Evolutionary conservation across 805 yeast species (phyloP), one percentile per base, ranked within the genome.

Genomic region (Spencermartinsiella europaea): DNA sequence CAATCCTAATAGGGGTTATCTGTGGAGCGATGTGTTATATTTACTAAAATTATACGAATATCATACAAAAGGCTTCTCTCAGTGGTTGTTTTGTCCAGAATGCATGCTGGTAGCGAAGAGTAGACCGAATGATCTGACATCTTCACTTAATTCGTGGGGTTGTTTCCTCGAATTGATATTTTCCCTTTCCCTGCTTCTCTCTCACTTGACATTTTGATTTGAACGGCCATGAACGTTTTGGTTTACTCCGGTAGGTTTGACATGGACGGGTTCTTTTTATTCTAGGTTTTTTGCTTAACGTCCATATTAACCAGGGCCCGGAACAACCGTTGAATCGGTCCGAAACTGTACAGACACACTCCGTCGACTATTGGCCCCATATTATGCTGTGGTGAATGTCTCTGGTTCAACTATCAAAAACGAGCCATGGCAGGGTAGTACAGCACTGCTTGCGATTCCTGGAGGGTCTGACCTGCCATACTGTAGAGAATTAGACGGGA

Each of bases 401-500:
- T 78, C 80, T 27, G 79, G 85, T 15, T 63, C 67, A 14, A 77
- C 84, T 0, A 60, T 93, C 16, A 65, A 75, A 43, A 74, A 78
- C 20, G 97, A 93, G 58, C 97, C 99, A 0, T 93, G 99, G 99
- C 74, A 75, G 52, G 58, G 76, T 5, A 85, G 85, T 58, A 85
- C 97, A 0, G 70, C 95, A 0, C 69, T 86, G 52, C 61, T 93
- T 37, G 95, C 89, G 1, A 64, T 93, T 21, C 99, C 99, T 0
- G 99, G 99, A 3, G 99, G 99, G 5, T 97, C 98, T 0, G 99
- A 93, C 62, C 68, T 88, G 42, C 97, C 97, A 0, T 79, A 83
- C 54, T 86, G 95, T 52, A 70, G 73, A 44, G 77, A 75, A 3
- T 74, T 95, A 52, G 81, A 83, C 58, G 91, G 95, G 1, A 66